phyloP scores from a whole-genome alignment of 257 asterid species.

The Capsicum pubescens region DNA sequence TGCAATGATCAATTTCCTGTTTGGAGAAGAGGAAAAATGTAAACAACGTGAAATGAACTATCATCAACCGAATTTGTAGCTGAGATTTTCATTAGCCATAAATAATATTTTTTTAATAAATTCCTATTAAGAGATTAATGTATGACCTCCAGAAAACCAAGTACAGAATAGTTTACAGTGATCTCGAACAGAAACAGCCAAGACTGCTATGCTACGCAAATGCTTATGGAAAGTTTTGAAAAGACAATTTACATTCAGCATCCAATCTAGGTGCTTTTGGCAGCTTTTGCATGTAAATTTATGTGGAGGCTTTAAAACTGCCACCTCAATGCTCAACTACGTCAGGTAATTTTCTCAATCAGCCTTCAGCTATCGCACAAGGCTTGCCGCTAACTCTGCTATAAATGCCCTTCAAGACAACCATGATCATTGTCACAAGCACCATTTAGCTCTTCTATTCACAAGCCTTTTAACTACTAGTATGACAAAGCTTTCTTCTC shows the following conservation, averaged over 20 bases:
- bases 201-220: neutral
- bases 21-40: neutral
- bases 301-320: neutral
- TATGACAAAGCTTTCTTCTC: neutral
- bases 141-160: neutral
- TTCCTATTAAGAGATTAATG: neutral
- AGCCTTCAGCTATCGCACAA: neutral
- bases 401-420: neutral
- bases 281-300: neutral
- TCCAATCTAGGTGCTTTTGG: conserved; percentile 12
- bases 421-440: neutral
- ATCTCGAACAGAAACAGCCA: neutral
- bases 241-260: neutral
- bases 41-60: neutral
- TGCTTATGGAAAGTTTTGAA: neutral
- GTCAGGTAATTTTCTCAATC: neutral
- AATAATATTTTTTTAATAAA: neutral
- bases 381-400: neutral
- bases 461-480: neutral
- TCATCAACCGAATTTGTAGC: conserved; percentile 6
- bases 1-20: conserved; percentile 12
- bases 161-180: neutral
- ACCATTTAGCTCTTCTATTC: conserved; percentile 5
- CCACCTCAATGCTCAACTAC: conserved; percentile 6
- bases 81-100: neutral